Base-by-base conservation (phyloP, 2,329 filamentous ascomycete species). In the Colletotrichum australisinense region DNA sequence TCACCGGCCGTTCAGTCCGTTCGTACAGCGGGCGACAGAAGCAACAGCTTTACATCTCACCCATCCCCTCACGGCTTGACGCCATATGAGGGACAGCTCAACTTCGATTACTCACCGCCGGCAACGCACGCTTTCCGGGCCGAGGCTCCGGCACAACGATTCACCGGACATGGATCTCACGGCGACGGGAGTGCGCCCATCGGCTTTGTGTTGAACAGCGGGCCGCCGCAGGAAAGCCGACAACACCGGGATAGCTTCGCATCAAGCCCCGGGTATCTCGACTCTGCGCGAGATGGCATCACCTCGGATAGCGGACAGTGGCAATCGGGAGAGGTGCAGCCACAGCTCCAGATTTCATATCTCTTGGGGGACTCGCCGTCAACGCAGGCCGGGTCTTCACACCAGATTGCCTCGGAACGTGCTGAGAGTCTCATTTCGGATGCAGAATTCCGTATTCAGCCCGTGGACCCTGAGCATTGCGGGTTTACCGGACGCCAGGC, bases 311-410 rank as follows among this genome's bases (percentile, higher is more conserved):
- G 38, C 19, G 55, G 42, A 2, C 52, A 42, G 26, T 70, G 67
- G 67, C 58, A 35, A 35, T 16, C 46, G 0, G 63, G 53, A 0
- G 68, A 71, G 46, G 68, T 71, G 1, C 68, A 71, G 6, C 68
- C 68, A 1, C 68, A 71, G 42, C 68, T 71, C 8, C 68, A 71
- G 32, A 71, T 71, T 19, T 67, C 68, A 6, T 71, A 71, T 53
- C 68, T 71, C 7, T 5, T 71, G 1, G 68, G 68, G 1, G 68
- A 71, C 14, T 71, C 68, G 5, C 63, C 68, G 4, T 67, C 63
- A 5, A 71, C 68, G 0, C 68, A 71, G 5, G 55, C 46, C 4
- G 68, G 68, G 3, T 60, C 68, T 5, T 24, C 46, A 4, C 46
- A 53, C 19, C 63, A 35, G 12, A 35, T 26, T 26, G n/a, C 53